These are phyloP conservation scores for Sphaerosporella brunnea DNA, from an alignment of 495 filamentous ascomycete genomes.

Conservation along the genomic window DNA sequence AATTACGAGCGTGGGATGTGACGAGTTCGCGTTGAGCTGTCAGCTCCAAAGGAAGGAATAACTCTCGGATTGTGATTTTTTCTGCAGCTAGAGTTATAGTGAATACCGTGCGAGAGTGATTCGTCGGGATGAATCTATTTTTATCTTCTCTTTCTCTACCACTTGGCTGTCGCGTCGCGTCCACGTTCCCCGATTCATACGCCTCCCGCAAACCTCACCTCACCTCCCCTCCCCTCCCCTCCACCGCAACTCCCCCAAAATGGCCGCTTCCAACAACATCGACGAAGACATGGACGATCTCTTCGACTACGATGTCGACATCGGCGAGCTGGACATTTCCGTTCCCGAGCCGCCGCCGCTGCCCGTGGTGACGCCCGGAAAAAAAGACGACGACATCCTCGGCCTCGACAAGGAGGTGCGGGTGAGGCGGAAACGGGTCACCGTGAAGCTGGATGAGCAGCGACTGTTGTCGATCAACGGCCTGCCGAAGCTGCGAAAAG, in stretches of 20 bases:
- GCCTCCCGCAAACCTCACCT: neutral
- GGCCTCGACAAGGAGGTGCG: conserved; percentile 80
- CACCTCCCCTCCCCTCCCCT: neutral
- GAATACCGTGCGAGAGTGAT: too few relatives aligned
- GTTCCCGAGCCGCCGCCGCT: conserved; percentile 20
- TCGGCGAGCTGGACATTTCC: conserved; percentile 29
- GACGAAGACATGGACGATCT: conserved; percentile 34
- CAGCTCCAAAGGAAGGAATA: too few relatives aligned
- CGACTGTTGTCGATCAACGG: conserved; percentile 62
- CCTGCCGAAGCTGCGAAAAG: conserved; percentile 61
- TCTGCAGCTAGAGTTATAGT: too few relatives aligned
- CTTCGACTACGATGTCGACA: conserved; percentile 51
- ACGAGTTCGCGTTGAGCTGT: too few relatives aligned
- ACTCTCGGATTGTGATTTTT: too few relatives aligned
- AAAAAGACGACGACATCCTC: conserved; percentile 31
- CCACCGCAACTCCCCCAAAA: neutral
- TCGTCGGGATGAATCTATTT: too few relatives aligned
- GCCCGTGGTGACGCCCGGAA: conserved; percentile 16
- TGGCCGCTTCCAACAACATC: too few relatives aligned
- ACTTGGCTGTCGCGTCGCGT: too few relatives aligned
- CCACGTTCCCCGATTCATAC: too few relatives aligned
- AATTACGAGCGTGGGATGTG: too few relatives aligned
- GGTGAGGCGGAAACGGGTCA: conserved; percentile 49
- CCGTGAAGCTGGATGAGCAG: conserved; percentile 71
- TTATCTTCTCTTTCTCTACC: too few relatives aligned